Conservation (phyloP, 2,329 filamentous ascomycete species). For the Ophiostoma pallidulum region DNA sequence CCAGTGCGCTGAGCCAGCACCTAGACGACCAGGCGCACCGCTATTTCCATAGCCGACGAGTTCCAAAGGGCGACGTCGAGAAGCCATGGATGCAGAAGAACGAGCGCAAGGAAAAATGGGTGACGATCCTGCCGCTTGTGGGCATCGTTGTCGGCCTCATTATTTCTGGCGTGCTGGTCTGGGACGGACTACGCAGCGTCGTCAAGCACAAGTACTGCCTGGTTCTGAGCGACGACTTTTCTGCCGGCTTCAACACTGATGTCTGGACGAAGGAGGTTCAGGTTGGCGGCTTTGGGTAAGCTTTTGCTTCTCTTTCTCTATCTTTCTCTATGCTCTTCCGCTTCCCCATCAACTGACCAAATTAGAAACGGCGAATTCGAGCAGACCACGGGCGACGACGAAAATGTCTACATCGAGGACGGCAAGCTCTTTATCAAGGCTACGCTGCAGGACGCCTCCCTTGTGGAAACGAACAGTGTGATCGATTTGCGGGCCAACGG, state of each 20-base stretch:
- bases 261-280: slow-evolving; percentile 69
- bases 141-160: slow-evolving; percentile 60
- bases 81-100: slow-evolving; percentile 68
- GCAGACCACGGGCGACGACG: slow-evolving; percentile 58
- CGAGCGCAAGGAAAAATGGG: slow-evolving; percentile 77
- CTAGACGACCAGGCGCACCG: slow-evolving; percentile 34
- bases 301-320: too few species aligned
- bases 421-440: slow-evolving; percentile 66
- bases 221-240: slow-evolving; percentile 58
- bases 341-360: too few species aligned
- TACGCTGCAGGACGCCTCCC: slow-evolving; percentile 59
- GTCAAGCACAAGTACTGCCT: slow-evolving; percentile 65
- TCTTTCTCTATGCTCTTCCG: too few species aligned
- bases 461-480: slow-evolving; percentile 56
- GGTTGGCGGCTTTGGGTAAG: slow-evolving; percentile 67
- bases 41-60: slow-evolving; percentile 65
- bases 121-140: slow-evolving; percentile 66
- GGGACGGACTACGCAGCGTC: slow-evolving; percentile 63
- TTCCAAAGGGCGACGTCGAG: slow-evolving; percentile 63
- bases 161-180: slow-evolving; percentile 62
- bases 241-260: slow-evolving; percentile 44
- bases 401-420: slow-evolving; percentile 65
- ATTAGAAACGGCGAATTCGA: slow-evolving; percentile 72
- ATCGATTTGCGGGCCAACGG: slow-evolving; percentile 59
- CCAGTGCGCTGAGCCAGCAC: slow-evolving; percentile 34